Percentiles rank a stretch among this genome's conserved stretches.
phyloP scores from a whole-genome alignment of 2,329 filamentous ascomycete species.

The Huntiella savannae region DNA sequence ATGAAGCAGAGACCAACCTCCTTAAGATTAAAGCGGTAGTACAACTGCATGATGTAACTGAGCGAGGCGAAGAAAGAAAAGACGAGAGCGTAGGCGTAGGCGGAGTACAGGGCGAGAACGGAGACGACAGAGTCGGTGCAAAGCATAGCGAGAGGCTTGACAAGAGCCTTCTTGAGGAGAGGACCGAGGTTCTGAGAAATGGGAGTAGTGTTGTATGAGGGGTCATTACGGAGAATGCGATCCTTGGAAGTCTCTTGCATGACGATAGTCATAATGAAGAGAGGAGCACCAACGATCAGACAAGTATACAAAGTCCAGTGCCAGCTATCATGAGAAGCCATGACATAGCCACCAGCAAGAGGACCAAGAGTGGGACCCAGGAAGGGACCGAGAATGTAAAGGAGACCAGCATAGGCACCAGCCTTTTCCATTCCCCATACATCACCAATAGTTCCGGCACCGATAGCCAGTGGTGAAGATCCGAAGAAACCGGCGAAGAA shows the following conservation, averaged over 20 bases:
- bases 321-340: constrained; percentile 27
- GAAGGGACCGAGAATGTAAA: constrained; percentile 33
- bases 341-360: constrained; percentile 30
- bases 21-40: constrained; percentile 26
- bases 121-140: constrained; percentile 43
- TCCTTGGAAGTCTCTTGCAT: constrained; percentile 40
- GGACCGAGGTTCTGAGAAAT: constrained; percentile 13
- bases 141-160: constrained; percentile 38
- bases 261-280: constrained; percentile 20
- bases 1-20: constrained; percentile 27
- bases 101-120: constrained; percentile 31
- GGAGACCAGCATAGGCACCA: constrained; percentile 22
- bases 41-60: constrained; percentile 26
- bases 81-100: constrained; percentile 31
- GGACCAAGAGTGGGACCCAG: constrained; percentile 32
- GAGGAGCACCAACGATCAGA: constrained; percentile 25
- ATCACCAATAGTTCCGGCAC: constrained; percentile 30
- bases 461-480: constrained; percentile 29
- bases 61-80: constrained; percentile 34
- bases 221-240: constrained; percentile 23
- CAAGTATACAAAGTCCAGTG: constrained; percentile 34
- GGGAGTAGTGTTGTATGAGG: constrained; percentile 14
- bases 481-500: constrained; percentile 36
- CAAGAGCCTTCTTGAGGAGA: constrained; percentile 25
- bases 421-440: constrained; percentile 14